Conservation (phyloP, 208 protist genomes). For the Acanthamoeba polyphaga region DNA sequence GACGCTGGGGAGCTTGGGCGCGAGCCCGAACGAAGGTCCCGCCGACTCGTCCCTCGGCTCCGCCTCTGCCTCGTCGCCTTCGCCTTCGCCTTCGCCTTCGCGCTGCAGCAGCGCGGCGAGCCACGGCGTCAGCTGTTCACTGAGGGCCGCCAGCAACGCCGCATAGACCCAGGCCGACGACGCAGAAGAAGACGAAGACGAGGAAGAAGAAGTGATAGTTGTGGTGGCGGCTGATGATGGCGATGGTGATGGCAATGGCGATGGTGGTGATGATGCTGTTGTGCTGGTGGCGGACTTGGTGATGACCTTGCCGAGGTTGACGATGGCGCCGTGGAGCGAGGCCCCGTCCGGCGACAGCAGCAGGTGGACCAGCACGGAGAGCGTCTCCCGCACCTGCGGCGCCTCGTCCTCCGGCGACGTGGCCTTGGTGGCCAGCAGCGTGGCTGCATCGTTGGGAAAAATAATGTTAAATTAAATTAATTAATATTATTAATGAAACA, state of each 20-base stretch:
- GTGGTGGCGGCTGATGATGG: background rate
- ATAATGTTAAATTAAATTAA: background rate
- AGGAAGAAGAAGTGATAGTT: background rate
- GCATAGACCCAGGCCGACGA: background rate
- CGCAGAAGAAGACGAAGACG: background rate
- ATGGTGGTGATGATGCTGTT: background rate
- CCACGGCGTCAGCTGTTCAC: background rate
- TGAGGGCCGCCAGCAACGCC: background rate
- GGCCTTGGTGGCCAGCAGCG: background rate
- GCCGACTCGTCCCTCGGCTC: slow-evolving; percentile 4
- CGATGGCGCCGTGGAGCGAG: slow-evolving; percentile 26
- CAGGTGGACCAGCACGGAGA: background rate
- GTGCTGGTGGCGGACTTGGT: background rate
- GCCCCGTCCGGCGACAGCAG: slow-evolving; percentile 1
- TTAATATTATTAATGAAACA: background rate
- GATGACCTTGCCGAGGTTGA: slow-evolving; percentile 29
- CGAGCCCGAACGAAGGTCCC: background rate
- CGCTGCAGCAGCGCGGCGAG: background rate
- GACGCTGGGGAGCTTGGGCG: slow-evolving; percentile 36
- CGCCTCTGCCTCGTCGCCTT: background rate
- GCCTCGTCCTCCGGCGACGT: background rate
- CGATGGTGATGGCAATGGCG: background rate
- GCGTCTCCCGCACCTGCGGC: background rate
- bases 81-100: background rate
- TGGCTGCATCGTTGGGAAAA: background rate